Conservation (phyloP, 495 filamentous ascomycete genomes). For the Penicillium coprophilum region DNA sequence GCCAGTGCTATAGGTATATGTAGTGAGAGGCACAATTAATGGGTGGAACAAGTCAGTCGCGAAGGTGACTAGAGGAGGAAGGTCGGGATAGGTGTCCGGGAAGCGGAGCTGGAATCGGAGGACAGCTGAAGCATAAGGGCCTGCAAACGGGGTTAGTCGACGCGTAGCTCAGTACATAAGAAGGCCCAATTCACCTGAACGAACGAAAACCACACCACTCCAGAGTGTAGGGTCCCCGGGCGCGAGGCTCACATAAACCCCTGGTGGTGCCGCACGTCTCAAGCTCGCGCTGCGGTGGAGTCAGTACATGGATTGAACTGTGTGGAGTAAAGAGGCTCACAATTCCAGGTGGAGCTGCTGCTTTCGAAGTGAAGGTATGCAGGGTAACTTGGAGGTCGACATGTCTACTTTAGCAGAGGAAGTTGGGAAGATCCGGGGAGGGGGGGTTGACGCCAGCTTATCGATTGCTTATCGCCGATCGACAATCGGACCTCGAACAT, state of each 20-base stretch:
- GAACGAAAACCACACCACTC: constrained; percentile 88
- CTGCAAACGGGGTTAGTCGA: constrained; percentile 37
- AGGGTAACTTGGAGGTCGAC: constrained; percentile 45
- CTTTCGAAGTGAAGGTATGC: constrained; percentile 48
- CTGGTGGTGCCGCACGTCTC: constrained; percentile 75
- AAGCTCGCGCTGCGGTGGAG: constrained; percentile 64
- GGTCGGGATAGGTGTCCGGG: constrained; percentile 72
- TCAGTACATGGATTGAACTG: not conserved
- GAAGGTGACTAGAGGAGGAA: constrained; percentile 84
- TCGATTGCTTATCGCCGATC: no score
- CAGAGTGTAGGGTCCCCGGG: constrained; percentile 77
- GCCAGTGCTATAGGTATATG: constrained; percentile 82
- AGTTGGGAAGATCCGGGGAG: not conserved
- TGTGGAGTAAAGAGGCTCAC: constrained; percentile 44
- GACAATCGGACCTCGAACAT: no score
- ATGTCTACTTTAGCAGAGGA: constrained; percentile 21
- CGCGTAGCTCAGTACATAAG: not conserved
- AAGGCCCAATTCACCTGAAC: constrained; percentile 60
- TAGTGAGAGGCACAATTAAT: constrained; percentile 83
- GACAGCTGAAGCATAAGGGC: constrained; percentile 83
- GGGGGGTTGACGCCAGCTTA: not conserved
- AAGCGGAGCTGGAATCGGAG: constrained; percentile 90
- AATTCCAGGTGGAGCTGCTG: constrained; percentile 78
- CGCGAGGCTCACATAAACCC: constrained; percentile 82
- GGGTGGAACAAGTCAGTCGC: constrained; percentile 92